Evolutionary conservation across 2,329 filamentous ascomycete species (phyloP).

Genomic region (Eutypa lata): DNA sequence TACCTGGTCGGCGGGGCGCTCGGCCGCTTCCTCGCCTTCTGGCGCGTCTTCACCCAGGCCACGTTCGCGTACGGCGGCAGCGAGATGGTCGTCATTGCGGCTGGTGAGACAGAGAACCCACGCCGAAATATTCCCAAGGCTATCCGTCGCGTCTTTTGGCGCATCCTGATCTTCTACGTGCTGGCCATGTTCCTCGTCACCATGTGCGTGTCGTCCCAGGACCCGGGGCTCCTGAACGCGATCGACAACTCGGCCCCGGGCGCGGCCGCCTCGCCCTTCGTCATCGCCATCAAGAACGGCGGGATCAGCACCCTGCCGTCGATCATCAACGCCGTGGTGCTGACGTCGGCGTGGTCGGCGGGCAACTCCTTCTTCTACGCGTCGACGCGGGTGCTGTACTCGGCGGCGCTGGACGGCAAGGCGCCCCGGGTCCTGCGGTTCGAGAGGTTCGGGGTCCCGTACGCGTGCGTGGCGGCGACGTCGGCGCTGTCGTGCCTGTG

Average conservation of each 20-base stretch:
- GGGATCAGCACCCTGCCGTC: constrained; percentile 58
- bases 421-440: constrained; percentile 49
- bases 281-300: constrained; percentile 61
- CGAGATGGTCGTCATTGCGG: constrained; percentile 40
- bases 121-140: constrained; percentile 61
- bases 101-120: constrained; percentile 61
- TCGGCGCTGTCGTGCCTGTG: constrained; percentile 59
- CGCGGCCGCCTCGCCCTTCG: constrained; percentile 52
- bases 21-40: constrained; percentile 41
- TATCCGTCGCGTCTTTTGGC: constrained; percentile 66
- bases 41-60: constrained; percentile 44
- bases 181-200: constrained; percentile 53
- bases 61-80: constrained; percentile 47
- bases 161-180: constrained; percentile 64
- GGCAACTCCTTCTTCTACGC: constrained; percentile 32
- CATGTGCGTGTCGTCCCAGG: constrained; percentile 31
- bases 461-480: constrained; percentile 54
- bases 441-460: constrained; percentile 57
- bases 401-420: constrained; percentile 51
- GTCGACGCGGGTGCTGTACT: constrained; percentile 29
- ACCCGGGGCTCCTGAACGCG: constrained; percentile 28
- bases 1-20: constrained; percentile 35
- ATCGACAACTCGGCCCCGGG: constrained; percentile 23
- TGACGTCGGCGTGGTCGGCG: constrained; percentile 37
- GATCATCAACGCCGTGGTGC: constrained; percentile 66